These are phyloP conservation scores for Terfezia claveryi DNA, from an alignment of 495 filamentous ascomycete genomes.

Conservation along the genomic window DNA sequence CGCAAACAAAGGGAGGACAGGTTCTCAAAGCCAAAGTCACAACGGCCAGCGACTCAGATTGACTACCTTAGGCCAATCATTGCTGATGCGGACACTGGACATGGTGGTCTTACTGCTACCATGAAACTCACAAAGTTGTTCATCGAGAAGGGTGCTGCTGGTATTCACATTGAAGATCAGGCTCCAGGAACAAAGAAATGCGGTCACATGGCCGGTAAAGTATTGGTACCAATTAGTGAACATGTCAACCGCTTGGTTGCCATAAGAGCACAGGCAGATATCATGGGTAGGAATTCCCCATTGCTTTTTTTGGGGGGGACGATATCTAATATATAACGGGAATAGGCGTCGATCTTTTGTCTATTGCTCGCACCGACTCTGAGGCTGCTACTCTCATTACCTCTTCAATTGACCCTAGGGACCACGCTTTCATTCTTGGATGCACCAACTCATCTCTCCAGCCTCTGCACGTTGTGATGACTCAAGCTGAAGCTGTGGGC, in stretches of 20 bases:
- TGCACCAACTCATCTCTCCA: constrained; percentile 65
- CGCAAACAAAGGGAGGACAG: constrained; percentile 95
- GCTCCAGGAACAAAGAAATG: constrained; percentile 98
- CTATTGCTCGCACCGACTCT: constrained; percentile 85
- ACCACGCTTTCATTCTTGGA: constrained; percentile 85
- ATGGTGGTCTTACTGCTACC: constrained; percentile 87
- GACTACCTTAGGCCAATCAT: constrained; percentile 94
- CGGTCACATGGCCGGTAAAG: constrained; percentile 98
- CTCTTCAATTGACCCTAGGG: constrained; percentile 80
- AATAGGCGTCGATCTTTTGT: constrained; percentile 49
- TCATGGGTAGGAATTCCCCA: constrained; percentile 43
- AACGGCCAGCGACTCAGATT: constrained; percentile 45
- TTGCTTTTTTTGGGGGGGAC: background rate
- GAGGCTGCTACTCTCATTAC: constrained; percentile 96
- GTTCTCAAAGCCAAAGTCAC: constrained; percentile 47
- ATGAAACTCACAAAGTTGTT: constrained; percentile 99
- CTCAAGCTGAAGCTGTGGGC: constrained; percentile 59
- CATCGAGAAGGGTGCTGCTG: constrained; percentile 71
- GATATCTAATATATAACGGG: constrained; percentile 16
- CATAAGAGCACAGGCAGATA: constrained; percentile 92
- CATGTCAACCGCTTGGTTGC: constrained; percentile 96
- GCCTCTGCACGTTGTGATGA: constrained; percentile 77
- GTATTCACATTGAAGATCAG: constrained; percentile 97
- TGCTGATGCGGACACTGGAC: constrained; percentile 91
- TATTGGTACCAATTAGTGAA: constrained; percentile 88